Percentiles rank a stretch among this genome's conserved stretches.
These are phyloP conservation scores for Penicillium roqueforti DNA, from an alignment of 495 filamentous ascomycete species.

Conservation along the genomic window DNA sequence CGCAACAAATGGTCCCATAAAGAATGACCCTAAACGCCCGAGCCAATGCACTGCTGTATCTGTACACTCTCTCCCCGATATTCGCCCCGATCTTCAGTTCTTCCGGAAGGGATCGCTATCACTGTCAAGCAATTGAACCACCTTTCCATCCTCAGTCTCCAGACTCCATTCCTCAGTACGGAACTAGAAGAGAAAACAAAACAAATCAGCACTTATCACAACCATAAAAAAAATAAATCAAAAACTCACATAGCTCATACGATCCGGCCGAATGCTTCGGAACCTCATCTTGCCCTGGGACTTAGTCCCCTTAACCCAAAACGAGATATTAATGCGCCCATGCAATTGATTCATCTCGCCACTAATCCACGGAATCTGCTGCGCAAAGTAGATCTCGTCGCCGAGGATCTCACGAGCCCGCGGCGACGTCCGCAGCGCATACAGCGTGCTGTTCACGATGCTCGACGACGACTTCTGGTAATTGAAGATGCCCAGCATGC, in stretches of 20 bases:
- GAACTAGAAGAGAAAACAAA: conserved; percentile 45
- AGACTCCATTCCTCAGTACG: conserved; percentile 75
- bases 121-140: conserved; percentile 63
- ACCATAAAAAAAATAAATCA: not conserved
- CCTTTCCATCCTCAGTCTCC: conserved; percentile 59
- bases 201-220: not conserved
- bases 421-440: conserved; percentile 78
- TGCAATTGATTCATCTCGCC: conserved; percentile 93
- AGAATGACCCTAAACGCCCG: conserved; percentile 25
- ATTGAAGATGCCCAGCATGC: conserved; percentile 88
- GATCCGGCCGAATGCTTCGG: conserved; percentile 64
- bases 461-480: conserved; percentile 88
- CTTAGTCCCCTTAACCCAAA: conserved; percentile 81
- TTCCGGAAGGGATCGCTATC: conserved; percentile 56
- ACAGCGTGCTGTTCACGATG: conserved; percentile 80
- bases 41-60: conserved; percentile 25
- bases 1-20: conserved; percentile 3
- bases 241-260: conserved; percentile 64
- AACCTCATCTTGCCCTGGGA: conserved; percentile 73
- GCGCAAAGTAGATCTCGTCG: conserved; percentile 87
- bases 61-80: conserved; percentile 27
- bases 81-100: conserved; percentile 11
- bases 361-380: conserved; percentile 86
- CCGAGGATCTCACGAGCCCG: conserved; percentile 72
- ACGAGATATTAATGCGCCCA: conserved; percentile 82